Conservation (phyloP, 2,329 filamentous ascomycete species). For the Fusarium begoniae region DNA sequence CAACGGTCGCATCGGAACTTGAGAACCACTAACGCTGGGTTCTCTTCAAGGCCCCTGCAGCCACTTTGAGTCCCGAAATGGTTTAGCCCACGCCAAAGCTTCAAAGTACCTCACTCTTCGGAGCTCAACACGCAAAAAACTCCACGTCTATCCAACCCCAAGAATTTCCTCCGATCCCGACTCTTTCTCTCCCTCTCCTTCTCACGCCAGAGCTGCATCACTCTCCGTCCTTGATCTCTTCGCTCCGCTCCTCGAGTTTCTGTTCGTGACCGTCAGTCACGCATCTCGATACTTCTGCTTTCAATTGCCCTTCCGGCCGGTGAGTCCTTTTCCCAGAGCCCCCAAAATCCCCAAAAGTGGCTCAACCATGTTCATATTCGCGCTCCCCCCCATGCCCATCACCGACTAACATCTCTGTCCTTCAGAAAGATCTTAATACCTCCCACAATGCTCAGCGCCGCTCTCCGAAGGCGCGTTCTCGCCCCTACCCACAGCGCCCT, state of each 20-base stretch:
- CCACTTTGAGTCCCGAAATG: slow-evolving; percentile 30
- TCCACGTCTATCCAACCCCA: slow-evolving; percentile 50
- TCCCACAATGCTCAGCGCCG: slow-evolving; percentile 67
- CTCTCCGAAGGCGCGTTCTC: slow-evolving; percentile 70
- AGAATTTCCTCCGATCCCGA: slow-evolving; percentile 48
- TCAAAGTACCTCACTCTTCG: slow-evolving; percentile 47
- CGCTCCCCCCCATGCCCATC: slow-evolving; percentile 28
- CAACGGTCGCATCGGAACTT: slow-evolving; percentile 26
- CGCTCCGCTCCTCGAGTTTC: slow-evolving; percentile 21
- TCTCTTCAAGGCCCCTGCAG: slow-evolving; percentile 26
- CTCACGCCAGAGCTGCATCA: slow-evolving; percentile 43
- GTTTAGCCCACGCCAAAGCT: slow-evolving; percentile 45
- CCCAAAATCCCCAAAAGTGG: slow-evolving; percentile 9
- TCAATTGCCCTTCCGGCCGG: slow-evolving; percentile 40
- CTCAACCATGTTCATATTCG: slow-evolving; percentile 29
- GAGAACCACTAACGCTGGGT: slow-evolving; percentile 18
- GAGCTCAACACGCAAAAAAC: slow-evolving; percentile 55
- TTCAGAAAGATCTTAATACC: slow-evolving; percentile 45
- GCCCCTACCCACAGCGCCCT: slow-evolving; percentile 59
- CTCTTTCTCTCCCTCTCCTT: slow-evolving; percentile 47
- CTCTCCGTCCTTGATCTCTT: slow-evolving; percentile 34
- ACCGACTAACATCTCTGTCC: slow-evolving; percentile 31
- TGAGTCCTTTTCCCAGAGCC: slow-evolving; percentile 29
- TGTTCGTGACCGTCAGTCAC: slow-evolving; percentile 32
- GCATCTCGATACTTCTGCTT: slow-evolving; percentile 32